Conservation (phyloP, 1,139 yeast genomes). For the Yamadazyma diddensiae region DNA sequence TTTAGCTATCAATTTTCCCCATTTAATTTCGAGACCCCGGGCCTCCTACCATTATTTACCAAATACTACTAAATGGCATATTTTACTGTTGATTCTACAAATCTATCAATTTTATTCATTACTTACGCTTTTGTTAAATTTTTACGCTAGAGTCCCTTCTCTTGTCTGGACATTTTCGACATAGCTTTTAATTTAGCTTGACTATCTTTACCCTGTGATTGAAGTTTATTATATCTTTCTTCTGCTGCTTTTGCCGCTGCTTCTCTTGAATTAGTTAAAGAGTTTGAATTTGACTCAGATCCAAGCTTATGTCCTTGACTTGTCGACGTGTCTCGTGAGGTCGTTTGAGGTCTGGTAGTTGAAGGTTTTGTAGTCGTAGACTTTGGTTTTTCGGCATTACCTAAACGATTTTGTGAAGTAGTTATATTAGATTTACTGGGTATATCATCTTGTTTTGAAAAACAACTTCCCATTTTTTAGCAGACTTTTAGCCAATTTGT, state of each 20-base stretch:
- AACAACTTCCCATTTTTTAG: conserved; percentile 19
- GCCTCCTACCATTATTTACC: too few species aligned
- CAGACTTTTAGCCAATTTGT: background rate
- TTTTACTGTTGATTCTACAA: too few species aligned
- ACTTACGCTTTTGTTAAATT: too few species aligned
- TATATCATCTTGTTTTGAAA: conserved; percentile 14
- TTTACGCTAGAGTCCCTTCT: conserved; percentile 25
- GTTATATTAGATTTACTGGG: conserved; percentile 1
- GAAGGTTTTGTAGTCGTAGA: background rate
- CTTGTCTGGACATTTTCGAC: conserved; percentile 28
- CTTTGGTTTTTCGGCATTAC: background rate
- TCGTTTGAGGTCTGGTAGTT: background rate
- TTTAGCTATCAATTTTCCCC: too few species aligned
- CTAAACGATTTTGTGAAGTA: background rate
- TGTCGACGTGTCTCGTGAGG: background rate
- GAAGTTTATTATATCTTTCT: conserved; percentile 25
- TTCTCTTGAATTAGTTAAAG: conserved; percentile 10
- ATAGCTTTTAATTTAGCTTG: conserved; percentile 27
- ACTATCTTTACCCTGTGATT: conserved; percentile 24
- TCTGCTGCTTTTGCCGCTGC: conserved; percentile 42
- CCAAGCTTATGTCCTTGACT: conserved; percentile 4
- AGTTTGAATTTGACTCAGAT: background rate
- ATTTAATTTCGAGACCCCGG: too few species aligned
- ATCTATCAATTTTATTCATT: too few species aligned
- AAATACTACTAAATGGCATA: too few species aligned